Evolutionary conservation across 2,329 filamentous ascomycete species (phyloP), one percentile per base, ranked within the genome.

Genomic region (Colletotrichum echinochloae): DNA sequence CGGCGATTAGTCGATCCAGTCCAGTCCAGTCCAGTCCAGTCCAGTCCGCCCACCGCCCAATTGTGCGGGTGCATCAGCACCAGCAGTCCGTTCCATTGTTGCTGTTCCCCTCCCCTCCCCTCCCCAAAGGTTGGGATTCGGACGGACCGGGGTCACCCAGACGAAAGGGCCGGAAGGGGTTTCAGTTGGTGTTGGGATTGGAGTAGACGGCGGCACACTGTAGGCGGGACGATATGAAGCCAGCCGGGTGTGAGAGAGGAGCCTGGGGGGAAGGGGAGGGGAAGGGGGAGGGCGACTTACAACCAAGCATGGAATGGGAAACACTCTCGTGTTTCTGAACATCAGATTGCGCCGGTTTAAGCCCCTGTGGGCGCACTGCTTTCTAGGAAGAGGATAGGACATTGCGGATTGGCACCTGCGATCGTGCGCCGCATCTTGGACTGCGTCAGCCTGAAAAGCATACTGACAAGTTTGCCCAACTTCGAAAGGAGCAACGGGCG

Each of bases 321-420:
- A 70, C 67, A 70, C 67, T 70, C 57, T 67, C n/a, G 67, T 67
- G 64, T 67, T 70, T 70, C 67, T 39, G 65, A 70, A 70, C 57
- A 62, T 70, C 64, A 62, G 67, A 70, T 28, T 54, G 52, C 57
- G 51, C 67, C 67, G 62, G 63, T 39, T 67, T 37, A 56, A 67
- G 57, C 33, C 67, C 51, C 55, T 56, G 39, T 57, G 66, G 41
- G 44, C 30, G 49, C 49, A 35, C 18, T 51, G 33, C 48, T 12
- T 44, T 33, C 18, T 51, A 11, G 12, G 18, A 20, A n/a, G 2
- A 8, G 41, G 41, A 46, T 20, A 8, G 20, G 59, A 37, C 54
- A 41, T 14, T 33, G 16, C 55, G 55, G 60, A 52, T 41, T 41
- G 37, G 52, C 52, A 41, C 61, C 41, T 49, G 41, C 44, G 41